These are phyloP conservation scores for Gossypium davidsonii DNA, from an alignment of 441 rosid genomes.

Conservation along the genomic window DNA sequence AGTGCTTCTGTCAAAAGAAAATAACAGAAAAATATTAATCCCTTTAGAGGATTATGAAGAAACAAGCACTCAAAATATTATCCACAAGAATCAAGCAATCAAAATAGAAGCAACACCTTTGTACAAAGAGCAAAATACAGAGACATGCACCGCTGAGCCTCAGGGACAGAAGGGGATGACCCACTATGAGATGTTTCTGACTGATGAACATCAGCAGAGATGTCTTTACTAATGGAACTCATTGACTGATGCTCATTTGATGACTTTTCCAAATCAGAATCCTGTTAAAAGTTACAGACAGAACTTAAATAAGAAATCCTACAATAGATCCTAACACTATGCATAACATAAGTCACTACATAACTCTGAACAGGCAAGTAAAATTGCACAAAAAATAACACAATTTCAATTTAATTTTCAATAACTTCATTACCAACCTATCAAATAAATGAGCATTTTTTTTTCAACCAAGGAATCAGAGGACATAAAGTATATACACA, in stretches of 20 bases:
- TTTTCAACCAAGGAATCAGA: too few relatives aligned
- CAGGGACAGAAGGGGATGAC: slow-evolving; percentile 43
- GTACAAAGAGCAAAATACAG: slow-evolving; percentile 97
- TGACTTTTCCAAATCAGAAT: slow-evolving; percentile 41
- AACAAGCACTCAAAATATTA: slow-evolving; percentile 18
- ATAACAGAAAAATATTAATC: slow-evolving; percentile 14
- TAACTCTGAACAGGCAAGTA: neutral
- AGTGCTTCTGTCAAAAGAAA: slow-evolving; percentile 73
- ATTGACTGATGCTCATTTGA: slow-evolving; percentile 39
- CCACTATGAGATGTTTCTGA: slow-evolving; percentile 30
- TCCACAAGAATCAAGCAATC: slow-evolving; percentile 16
- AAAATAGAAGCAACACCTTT: slow-evolving; percentile 50
- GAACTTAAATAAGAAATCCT: slow-evolving; percentile 2
- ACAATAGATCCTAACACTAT: neutral
- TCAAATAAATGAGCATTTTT: neutral
- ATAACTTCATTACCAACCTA: neutral
- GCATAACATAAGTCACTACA: slow-evolving; percentile 1
- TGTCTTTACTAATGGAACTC: slow-evolving; percentile 37
- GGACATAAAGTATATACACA: too few relatives aligned
- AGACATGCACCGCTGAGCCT: slow-evolving; percentile 90
- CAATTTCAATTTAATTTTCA: slow-evolving; percentile 1
- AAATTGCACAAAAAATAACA: neutral
- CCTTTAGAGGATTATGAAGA: slow-evolving; percentile 3
- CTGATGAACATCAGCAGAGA: slow-evolving; percentile 41
- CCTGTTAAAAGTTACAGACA: slow-evolving; percentile 34